Evolutionary conservation across 2,329 filamentous ascomycete genomes (phyloP), one percentile per base, ranked within the genome.

Genomic region (Coniella lustricola): DNA sequence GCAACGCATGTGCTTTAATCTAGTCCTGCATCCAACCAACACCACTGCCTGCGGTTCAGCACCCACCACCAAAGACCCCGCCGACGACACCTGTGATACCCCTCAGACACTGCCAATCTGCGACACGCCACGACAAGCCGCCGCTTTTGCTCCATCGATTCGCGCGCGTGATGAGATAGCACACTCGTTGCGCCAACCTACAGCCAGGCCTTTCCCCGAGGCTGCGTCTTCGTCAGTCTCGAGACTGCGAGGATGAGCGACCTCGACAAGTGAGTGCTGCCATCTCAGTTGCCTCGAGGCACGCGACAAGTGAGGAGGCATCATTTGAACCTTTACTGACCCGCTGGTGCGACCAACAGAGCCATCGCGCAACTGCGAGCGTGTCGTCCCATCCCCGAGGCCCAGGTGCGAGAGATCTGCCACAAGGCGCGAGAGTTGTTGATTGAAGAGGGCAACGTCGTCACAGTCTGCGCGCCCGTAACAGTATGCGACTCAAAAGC

Each of bases 391-490:
- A 98, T 98, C 59, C 91, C 93, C 54, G 93, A 98, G 73, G 77
- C 84, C 35, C 88, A 97, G 71, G 94, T 98, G 53, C 86, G 91
- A 64, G 91, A 98, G 70, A 78, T 98, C 59, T 97, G 93, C 71
- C 91, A 96, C 75, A 96, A 96, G 65, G 93, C 93, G 45, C 82
- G 93, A 55, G 93, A 98, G 72, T 79, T 98, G 47, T 73, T 98
- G 56, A 95, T 98, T 54, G 93, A 97, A 68, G 93, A 98, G 71
- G 91, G 89, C 56, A 97, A 98, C 65, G 91, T 97, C 44, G 91
- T 97, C 55, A 90, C 87, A 16, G 91, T 98, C 54, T 86, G 91
- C 64, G 91, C 91, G 53, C 91, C 91, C 18, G 91, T 97, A 52
- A 97, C 91, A 66, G 85, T 90, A 80, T 48, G 76, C 49, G 10